A percentile compares a stretch with the other conserved stretches of the same genome.
phyloP scores from a whole-genome alignment of 2,329 filamentous ascomycete genomes.

The Colletotrichum tropicicola region DNA sequence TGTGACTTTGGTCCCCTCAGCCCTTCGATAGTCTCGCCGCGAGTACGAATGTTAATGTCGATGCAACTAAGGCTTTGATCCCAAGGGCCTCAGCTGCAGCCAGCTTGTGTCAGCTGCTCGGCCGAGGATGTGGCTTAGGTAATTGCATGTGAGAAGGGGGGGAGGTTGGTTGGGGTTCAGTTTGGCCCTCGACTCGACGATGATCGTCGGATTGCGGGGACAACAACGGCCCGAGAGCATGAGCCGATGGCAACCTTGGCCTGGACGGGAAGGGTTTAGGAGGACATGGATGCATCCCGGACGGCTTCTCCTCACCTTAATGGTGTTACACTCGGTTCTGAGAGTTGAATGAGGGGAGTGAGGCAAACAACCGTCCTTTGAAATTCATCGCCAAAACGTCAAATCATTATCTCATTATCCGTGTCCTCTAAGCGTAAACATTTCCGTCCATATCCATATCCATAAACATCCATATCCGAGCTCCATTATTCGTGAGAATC shows the following conservation, averaged over 20 bases:
- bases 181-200: not conserved
- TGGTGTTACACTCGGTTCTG: too few relatives aligned
- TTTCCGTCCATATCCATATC: not conserved
- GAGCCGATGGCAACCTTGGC: not conserved
- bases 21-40: not conserved
- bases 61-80: not conserved
- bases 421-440: too few relatives aligned
- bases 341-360: too few relatives aligned
- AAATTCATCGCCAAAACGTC: not conserved
- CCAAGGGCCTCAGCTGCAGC: too few relatives aligned
- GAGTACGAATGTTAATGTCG: not conserved
- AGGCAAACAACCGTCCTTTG: too few relatives aligned
- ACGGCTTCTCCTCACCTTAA: not conserved
- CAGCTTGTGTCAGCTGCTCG: not conserved
- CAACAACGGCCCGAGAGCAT: not conserved
- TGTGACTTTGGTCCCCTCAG: not conserved
- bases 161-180: not conserved
- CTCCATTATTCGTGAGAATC: slow-evolving; percentile 10
- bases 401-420: slow-evolving; percentile 4
- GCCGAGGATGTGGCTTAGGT: slow-evolving; percentile 24
- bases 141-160: slow-evolving; percentile 25
- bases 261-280: not conserved
- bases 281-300: not conserved
- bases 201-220: not conserved
- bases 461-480: not conserved